Evolutionary conservation across 768 basidiomycete species (phyloP).

Genomic region (Panellus pusillus): DNA sequence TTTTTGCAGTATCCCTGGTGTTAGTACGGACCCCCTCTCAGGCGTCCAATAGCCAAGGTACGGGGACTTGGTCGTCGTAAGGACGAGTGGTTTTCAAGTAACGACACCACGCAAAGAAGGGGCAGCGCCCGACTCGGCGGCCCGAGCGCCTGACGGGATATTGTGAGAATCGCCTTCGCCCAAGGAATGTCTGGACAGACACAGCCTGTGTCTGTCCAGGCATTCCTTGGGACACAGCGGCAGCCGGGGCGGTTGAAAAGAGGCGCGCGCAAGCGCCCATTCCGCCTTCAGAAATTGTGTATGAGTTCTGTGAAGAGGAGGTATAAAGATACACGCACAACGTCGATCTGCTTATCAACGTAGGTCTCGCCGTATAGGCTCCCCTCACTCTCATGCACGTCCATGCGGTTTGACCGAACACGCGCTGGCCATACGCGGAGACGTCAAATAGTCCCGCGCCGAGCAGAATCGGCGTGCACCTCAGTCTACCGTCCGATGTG

Average conservation of each 20-base stretch:
- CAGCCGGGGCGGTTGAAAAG: slow-evolving; percentile 24
- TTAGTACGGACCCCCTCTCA: no score
- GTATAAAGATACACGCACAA: slow-evolving; percentile 29
- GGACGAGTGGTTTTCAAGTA: no score
- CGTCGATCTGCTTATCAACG: slow-evolving; percentile 41
- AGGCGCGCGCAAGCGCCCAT: slow-evolving; percentile 40
- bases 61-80: no score
- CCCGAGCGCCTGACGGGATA: no score
- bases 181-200: slow-evolving; percentile 54
- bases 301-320: no score
- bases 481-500: slow-evolving; percentile 49
- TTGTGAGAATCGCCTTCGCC: slow-evolving; percentile 17
- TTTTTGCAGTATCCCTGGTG: no score
- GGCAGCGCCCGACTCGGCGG: no score
- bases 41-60: no score
- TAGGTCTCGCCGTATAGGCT: slow-evolving; percentile 43
- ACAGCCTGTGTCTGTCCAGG: no score
- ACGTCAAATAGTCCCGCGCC: slow-evolving; percentile 39
- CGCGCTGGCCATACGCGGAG: slow-evolving; percentile 55
- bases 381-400: slow-evolving; percentile 34
- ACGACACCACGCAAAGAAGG: no score
- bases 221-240: no score
- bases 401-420: slow-evolving; percentile 54
- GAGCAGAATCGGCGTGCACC: slow-evolving; percentile 39
- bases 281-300: slow-evolving; percentile 24